phyloP scores from a whole-genome alignment of 345 rosid genomes.

The Nephelium lappaceum region DNA sequence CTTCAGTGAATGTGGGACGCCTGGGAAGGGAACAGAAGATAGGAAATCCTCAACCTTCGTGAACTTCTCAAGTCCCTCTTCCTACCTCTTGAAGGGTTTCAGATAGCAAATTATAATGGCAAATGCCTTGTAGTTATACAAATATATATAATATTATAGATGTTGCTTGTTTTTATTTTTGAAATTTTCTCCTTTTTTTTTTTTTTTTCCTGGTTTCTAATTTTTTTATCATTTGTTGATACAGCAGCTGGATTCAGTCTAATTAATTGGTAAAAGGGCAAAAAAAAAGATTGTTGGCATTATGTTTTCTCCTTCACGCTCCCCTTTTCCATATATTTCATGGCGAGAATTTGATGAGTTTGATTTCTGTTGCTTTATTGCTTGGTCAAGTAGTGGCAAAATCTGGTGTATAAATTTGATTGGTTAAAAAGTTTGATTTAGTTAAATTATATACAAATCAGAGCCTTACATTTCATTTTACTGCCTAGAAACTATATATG shows the following conservation, averaged over 20 bases:
- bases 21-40: constrained; percentile 55
- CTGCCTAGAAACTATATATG: no score
- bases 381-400: no score
- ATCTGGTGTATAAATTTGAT: no score
- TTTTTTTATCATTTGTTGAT: constrained; percentile 17
- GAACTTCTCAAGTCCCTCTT: constrained; percentile 66
- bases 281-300: constrained; percentile 1
- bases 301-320: not conserved
- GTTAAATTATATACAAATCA: no score
- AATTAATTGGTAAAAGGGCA: constrained; percentile 18
- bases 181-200: not conserved
- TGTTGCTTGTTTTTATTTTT: not conserved
- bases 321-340: not conserved
- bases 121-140: constrained; percentile 27
- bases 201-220: not conserved
- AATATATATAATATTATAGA: constrained; percentile 20
- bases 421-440: no score
- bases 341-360: no score
- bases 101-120: constrained; percentile 47
- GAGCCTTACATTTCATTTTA: no score
- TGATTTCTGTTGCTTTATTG: no score
- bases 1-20: constrained; percentile 93
- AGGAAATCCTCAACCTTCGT: constrained; percentile 41
- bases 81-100: constrained; percentile 85
- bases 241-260: constrained; percentile 7